phyloP scores from a whole-genome alignment of 805 yeast species.

The Pichia eremophila region DNA sequence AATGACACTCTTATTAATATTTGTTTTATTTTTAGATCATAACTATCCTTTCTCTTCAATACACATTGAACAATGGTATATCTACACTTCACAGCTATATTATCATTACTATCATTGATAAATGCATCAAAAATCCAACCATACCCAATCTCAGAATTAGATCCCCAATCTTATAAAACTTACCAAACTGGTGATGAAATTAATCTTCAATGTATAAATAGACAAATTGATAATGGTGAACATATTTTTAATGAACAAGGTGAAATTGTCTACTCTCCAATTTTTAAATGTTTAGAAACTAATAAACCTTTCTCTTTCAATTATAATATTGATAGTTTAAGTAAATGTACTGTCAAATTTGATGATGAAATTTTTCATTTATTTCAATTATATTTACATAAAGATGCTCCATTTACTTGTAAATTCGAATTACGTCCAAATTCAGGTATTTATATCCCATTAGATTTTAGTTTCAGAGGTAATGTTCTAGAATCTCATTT shows the following conservation, averaged over 20 bases:
- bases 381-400: conserved; percentile 68
- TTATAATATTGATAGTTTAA: conserved; percentile 42
- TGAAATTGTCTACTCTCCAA: conserved; percentile 45
- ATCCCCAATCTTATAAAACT: conserved; percentile 8
- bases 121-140: conserved; percentile 14
- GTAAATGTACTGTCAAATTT: conserved; percentile 52
- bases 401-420: conserved; percentile 70
- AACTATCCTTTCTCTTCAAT: too few species aligned
- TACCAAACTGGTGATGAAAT: conserved; percentile 32
- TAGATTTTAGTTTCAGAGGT: conserved; percentile 58
- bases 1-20: too few species aligned
- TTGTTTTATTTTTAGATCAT: too few species aligned
- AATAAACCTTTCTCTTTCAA: conserved; percentile 46
- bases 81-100: not conserved
- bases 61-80: not conserved
- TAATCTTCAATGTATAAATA: conserved; percentile 48
- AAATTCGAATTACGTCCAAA: conserved; percentile 42
- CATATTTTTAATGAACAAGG: conserved; percentile 60
- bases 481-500: conserved; percentile 57
- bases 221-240: conserved; percentile 70
- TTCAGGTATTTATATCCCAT: conserved; percentile 42
- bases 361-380: conserved; percentile 61
- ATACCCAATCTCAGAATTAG: conserved; percentile 20
- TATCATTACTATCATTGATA: not conserved
- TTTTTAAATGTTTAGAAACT: conserved; percentile 60